A percentile compares a stretch with the other conserved stretches of the same genome.
Conservation (phyloP, 345 rosid species). For the Lepidium africanum region DNA sequence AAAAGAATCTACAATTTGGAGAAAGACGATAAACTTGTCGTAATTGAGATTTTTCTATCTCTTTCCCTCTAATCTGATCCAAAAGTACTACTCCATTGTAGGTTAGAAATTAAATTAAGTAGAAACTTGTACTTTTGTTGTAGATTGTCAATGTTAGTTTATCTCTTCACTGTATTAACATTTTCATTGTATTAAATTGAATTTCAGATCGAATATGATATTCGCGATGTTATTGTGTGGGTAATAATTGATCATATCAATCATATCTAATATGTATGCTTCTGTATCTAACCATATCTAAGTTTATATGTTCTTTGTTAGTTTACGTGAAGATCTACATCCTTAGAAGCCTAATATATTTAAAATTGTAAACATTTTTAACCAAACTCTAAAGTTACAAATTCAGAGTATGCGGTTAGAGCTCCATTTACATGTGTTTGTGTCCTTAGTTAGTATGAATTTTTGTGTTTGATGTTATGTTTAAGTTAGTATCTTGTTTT, state of each 20-base stretch:
- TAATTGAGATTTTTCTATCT: background rate
- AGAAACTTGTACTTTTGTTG: background rate
- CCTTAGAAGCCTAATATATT: background rate
- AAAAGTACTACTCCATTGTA: background rate
- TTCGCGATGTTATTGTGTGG: no score
- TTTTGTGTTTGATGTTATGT: background rate
- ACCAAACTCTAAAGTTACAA: background rate
- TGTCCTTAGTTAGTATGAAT: background rate
- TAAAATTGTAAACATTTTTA: background rate
- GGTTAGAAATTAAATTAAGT: no score
- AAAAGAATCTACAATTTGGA: conserved; percentile 92
- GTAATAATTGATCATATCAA: no score
- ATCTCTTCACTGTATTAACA: background rate
- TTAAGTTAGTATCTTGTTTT: background rate
- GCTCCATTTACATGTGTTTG: background rate
- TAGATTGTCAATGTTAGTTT: background rate
- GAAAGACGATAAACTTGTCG: conserved; percentile 65
- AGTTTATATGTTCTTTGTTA: no score
- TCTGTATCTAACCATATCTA: no score
- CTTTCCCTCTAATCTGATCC: background rate
- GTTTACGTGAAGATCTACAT: no score
- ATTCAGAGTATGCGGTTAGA: background rate
- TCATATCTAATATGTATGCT: no score
- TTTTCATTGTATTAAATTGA: background rate
- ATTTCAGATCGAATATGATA: background rate